phyloP scores from a whole-genome alignment of 176 grass and related monocot species.

The Thinopyrum elongatum region DNA sequence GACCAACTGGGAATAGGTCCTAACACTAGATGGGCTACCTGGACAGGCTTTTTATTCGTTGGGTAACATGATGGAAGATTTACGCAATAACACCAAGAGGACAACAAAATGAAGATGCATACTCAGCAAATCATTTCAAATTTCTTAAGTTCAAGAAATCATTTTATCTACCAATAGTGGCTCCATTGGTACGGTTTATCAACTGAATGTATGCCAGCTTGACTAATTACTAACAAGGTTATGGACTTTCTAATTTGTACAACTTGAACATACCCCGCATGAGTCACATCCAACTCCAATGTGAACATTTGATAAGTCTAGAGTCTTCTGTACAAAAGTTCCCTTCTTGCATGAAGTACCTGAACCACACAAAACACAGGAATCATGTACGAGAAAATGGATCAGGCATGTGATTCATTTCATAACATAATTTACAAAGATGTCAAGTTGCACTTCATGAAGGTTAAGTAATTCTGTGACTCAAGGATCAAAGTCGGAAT shows the following conservation, averaged over 20 bases:
- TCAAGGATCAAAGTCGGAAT: not conserved
- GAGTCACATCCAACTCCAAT: constrained; percentile 77
- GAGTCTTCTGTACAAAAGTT: not conserved
- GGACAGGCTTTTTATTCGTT: not conserved
- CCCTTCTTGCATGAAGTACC: constrained; percentile 34
- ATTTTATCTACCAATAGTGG: not conserved
- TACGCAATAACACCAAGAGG: not conserved
- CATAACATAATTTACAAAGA: constrained; percentile 28
- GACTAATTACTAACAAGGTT: not conserved
- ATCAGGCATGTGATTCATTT: not conserved
- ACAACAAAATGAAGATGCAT: not conserved
- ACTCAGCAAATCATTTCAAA: not conserved
- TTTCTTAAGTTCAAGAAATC: not conserved
- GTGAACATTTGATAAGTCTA: constrained; percentile 45
- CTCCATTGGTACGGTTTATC: not conserved
- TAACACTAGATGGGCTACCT: not conserved
- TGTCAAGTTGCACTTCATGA: constrained; percentile 7
- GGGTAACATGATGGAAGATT: not conserved
- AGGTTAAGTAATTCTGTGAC: not conserved
- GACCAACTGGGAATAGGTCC: not conserved
- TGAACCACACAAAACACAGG: constrained; percentile 16
- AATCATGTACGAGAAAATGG: not conserved
- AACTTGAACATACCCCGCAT: constrained; percentile 74
- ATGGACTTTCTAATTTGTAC: not conserved
- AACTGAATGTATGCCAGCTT: not conserved